phyloP scores from a whole-genome alignment of 768 basidiomycete genomes.

The Hebeloma cylindrosporum region DNA sequence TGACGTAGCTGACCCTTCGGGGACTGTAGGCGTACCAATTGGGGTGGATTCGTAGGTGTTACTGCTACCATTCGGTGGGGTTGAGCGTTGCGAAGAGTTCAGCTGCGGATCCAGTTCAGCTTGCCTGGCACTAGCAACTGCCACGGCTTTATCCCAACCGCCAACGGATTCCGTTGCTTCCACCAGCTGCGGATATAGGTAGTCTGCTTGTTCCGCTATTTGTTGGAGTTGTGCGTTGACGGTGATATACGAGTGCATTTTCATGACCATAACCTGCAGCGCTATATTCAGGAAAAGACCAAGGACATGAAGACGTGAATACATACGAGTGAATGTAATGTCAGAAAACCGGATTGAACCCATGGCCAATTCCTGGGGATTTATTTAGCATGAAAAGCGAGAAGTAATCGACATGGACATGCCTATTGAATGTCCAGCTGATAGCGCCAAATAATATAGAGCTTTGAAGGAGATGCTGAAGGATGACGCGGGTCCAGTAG shows the following conservation, averaged over 20 bases:
- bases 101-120: constrained; percentile 36
- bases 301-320: neutral
- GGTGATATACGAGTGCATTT: constrained; percentile 93
- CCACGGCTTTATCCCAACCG: constrained; percentile 65
- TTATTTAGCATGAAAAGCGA: neutral
- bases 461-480: constrained; percentile 85
- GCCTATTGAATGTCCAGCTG: constrained; percentile 90
- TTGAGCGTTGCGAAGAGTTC: constrained; percentile 12
- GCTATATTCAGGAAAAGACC: neutral
- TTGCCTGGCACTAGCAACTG: constrained; percentile 46
- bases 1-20: constrained; percentile 48
- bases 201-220: constrained; percentile 46
- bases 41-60: constrained; percentile 33
- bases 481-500: constrained; percentile 66
- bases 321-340: constrained; percentile 77
- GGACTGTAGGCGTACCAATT: constrained; percentile 42
- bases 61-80: constrained; percentile 17
- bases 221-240: constrained; percentile 82
- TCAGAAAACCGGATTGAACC: constrained; percentile 93
- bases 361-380: constrained; percentile 84
- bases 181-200: constrained; percentile 44
- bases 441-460: constrained; percentile 70
- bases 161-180: constrained; percentile 51
- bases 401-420: constrained; percentile 17
- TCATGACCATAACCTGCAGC: constrained; percentile 80